Conservation (phyloP, 176 grass and related monocot species). For the Aegilops umbellulata region DNA sequence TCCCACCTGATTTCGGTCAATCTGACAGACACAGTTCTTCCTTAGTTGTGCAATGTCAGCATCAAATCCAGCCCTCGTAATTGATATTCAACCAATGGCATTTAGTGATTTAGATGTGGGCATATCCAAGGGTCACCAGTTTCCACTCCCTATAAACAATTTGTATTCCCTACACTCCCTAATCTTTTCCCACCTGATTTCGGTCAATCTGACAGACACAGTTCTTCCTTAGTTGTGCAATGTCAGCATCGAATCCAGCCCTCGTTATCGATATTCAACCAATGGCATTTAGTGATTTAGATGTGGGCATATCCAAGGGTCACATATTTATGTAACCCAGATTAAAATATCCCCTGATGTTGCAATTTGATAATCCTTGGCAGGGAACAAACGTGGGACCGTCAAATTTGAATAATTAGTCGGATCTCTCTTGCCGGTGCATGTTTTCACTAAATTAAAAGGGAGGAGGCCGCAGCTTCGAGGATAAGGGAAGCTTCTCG, state of each 20-base stretch:
- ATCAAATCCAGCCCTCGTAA: not conserved
- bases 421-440: not conserved
- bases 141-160: not conserved
- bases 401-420: not conserved
- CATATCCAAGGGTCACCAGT: too few relatives aligned
- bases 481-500: not conserved
- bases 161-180: not conserved
- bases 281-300: not conserved
- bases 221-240: not conserved
- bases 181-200: not conserved
- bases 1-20: not conserved
- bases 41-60: not conserved
- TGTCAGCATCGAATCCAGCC: not conserved
- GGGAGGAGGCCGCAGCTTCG: not conserved
- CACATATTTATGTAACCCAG: not conserved
- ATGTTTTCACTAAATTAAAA: not conserved
- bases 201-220: not conserved
- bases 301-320: not conserved
- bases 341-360: not conserved
- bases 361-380: not conserved
- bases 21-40: not conserved
- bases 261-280: not conserved
- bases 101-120: not conserved
- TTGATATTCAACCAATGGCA: not conserved
- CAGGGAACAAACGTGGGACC: not conserved